These are phyloP conservation scores for Starmerella stellata DNA, from an alignment of 805 yeast species.

Conservation along the genomic window DNA sequence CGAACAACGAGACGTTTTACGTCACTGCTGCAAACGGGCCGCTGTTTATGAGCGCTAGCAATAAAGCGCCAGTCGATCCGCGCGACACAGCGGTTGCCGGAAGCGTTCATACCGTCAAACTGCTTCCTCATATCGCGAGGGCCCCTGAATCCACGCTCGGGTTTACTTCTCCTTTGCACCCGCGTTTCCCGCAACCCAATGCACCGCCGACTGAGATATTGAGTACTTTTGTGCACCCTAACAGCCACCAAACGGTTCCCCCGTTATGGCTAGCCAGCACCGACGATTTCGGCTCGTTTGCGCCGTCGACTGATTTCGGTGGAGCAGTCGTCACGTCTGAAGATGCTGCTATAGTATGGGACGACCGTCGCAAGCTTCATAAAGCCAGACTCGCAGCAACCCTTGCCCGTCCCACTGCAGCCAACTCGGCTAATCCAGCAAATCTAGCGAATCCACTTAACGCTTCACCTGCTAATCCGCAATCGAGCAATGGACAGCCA, in stretches of 20 bases:
- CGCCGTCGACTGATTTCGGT: conserved; percentile 47
- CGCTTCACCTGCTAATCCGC: too few relatives aligned
- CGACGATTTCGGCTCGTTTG: conserved; percentile 36
- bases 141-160: conserved; percentile 23
- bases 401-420: too few relatives aligned
- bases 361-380: conserved; percentile 4
- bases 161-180: conserved; percentile 29
- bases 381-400: too few relatives aligned
- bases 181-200: conserved; percentile 33
- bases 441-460: too few relatives aligned
- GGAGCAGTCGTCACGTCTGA: conserved; percentile 23
- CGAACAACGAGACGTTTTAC: conserved; percentile 71
- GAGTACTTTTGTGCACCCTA: conserved; percentile 23
- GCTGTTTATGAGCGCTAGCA: conserved; percentile 54
- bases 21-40: conserved; percentile 51
- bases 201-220: conserved; percentile 37
- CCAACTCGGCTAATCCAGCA: too few relatives aligned
- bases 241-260: conserved; percentile 34
- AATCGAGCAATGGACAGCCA: too few relatives aligned
- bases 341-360: conserved; percentile 14
- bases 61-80: conserved; percentile 56
- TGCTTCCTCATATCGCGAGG: conserved; percentile 37
- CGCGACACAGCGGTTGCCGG: conserved; percentile 52
- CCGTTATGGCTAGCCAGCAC: conserved; percentile 43
- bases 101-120: conserved; percentile 46